A percentile compares a stretch with the other conserved stretches of the same genome.
These are phyloP conservation scores for Laguncularia racemosa DNA, from an alignment of 345 rosid species.

Conservation along the genomic window DNA sequence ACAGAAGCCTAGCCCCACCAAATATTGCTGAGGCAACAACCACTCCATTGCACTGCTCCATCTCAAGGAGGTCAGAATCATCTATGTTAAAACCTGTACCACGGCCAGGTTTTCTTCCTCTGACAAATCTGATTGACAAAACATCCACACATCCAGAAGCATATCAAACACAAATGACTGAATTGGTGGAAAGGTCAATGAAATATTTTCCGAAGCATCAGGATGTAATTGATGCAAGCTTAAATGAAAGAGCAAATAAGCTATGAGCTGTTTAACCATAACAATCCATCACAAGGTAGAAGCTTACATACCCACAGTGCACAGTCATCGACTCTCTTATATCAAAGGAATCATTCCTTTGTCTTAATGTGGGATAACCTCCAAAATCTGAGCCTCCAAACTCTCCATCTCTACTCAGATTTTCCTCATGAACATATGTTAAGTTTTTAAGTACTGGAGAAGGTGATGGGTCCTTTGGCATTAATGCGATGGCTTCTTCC, in stretches of 20 bases:
- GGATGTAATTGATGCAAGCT: conserved; percentile 3
- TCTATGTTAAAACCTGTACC: conserved; percentile 86
- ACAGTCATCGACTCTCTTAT: conserved; percentile 75
- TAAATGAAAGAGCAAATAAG: neutral
- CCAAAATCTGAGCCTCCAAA: conserved; percentile 99
- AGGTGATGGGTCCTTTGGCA: conserved; percentile 79
- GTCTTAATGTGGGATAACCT: conserved; percentile 82
- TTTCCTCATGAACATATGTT: conserved; percentile 67
- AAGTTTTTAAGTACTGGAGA: conserved; percentile 73
- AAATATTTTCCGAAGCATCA: neutral
- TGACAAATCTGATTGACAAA: conserved; percentile 55
- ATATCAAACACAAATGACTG: neutral
- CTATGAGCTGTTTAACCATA: neutral
- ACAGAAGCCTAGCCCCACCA: conserved; percentile 38
- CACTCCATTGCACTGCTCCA: conserved; percentile 84
- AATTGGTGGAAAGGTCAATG: neutral
- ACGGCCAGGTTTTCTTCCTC: conserved; percentile 76
- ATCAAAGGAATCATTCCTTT: conserved; percentile 77
- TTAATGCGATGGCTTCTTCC: conserved; percentile 80
- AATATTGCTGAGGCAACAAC: conserved; percentile 97
- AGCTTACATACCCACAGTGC: conserved; percentile 79
- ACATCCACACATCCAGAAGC: neutral
- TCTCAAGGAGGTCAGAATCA: conserved; percentile 69
- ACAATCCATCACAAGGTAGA: neutral
- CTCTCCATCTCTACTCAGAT: conserved; percentile 46